Percentiles rank a stretch among this genome's conserved stretches.
Evolutionary conservation across 1,284 basidiomycete genomes (phyloP).

Genomic region (Puccinia hordei): DNA sequence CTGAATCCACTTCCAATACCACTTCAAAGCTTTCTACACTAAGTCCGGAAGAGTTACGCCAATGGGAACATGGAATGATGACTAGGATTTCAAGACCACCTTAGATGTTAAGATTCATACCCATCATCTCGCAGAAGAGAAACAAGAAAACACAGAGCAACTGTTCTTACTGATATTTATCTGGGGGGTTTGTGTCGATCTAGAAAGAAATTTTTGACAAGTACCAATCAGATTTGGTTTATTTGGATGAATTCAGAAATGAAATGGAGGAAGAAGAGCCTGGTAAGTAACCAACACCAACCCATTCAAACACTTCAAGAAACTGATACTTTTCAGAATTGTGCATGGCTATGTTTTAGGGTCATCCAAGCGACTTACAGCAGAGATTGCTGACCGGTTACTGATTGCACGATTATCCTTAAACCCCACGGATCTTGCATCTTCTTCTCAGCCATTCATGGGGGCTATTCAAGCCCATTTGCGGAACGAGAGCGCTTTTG

Average conservation of each 20-base stretch:
- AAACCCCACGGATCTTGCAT: slow-evolving; percentile 73
- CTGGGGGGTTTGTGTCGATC: not conserved
- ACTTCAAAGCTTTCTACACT: slow-evolving; percentile 4
- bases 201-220: slow-evolving; percentile 9
- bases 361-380: slow-evolving; percentile 51
- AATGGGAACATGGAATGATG: slow-evolving; percentile 48
- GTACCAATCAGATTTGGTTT: slow-evolving; percentile 29
- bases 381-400: slow-evolving; percentile 70
- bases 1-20: not conserved
- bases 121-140: not conserved
- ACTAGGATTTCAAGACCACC: slow-evolving; percentile 41
- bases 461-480: slow-evolving; percentile 78
- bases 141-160: not conserved
- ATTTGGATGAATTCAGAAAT: slow-evolving; percentile 32
- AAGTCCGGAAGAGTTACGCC: slow-evolving; percentile 18
- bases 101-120: slow-evolving; percentile 33
- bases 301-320: not conserved
- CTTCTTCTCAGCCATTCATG: slow-evolving; percentile 70
- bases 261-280: slow-evolving; percentile 48
- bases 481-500: slow-evolving; percentile 76
- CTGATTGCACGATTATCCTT: slow-evolving; percentile 85
- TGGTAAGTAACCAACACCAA: slow-evolving; percentile 7
- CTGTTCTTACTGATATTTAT: not conserved
- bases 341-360: slow-evolving; percentile 40
- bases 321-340: not conserved